Evolutionary conservation across 2,329 filamentous ascomycete species (phyloP), one percentile per base, ranked within the genome.

Genomic region (Anthostomella pinea): DNA sequence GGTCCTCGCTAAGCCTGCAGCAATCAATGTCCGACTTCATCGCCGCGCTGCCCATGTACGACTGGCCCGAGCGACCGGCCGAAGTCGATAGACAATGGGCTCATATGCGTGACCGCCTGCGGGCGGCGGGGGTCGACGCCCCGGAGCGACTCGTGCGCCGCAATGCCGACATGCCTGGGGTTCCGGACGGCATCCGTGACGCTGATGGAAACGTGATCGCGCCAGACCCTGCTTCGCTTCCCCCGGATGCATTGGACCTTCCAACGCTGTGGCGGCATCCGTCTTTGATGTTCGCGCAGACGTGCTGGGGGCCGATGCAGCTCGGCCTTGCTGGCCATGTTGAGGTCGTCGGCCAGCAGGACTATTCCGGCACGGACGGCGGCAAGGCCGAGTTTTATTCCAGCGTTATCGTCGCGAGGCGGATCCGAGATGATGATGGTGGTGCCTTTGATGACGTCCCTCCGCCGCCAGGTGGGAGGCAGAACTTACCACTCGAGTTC

Each of bases 41-140:
- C 29, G 43, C 34, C 8, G 43, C 43, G 15, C 15, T 46, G 23
- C 43, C 43, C 23, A 46, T 46, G 43, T 46, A 46, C 11, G 43
- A 46, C 33, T 46, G 39, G 43, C 43, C 43, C n/a, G 43, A 46
- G 28, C 35, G 36, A 30, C 39, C 27, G 14, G 26, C 35, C 17
- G 40, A 35, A 20, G 40, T 46, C 15, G 33, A 46, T 21, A 14
- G 26, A 22, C 39, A 46, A 40, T 46, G 43, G 43, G 30, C 15
- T 19, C 13, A 16, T 9, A 21, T 46, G 18, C 35, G 43, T 13
- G 23, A 43, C 27, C 33, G 36, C 9, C 33, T 46, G n/a, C 29
- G 30, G 20, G 26, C 36, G 11, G 34, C 27, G 14, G 43, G 40
- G 22, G 18, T 46, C 5, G 22, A 37, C 6, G 43, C 43, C 7